Evolutionary conservation across 2,329 filamentous ascomycete genomes (phyloP).

Genomic region (Diplocarpon rosae): DNA sequence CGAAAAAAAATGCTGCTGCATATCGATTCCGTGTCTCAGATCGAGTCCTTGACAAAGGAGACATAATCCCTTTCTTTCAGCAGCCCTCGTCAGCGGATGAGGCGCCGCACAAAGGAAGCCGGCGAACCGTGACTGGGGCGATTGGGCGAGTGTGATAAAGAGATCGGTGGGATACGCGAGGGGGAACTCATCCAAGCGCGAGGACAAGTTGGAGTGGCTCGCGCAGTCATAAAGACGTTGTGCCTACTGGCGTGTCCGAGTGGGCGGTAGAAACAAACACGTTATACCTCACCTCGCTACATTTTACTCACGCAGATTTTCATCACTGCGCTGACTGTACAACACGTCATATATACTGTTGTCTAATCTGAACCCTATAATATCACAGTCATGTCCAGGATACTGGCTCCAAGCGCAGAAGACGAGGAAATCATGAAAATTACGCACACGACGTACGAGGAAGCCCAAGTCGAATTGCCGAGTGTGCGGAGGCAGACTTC

Average conservation of each 20-base stretch:
- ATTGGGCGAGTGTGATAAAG: too few relatives aligned
- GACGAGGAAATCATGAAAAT: constrained; percentile 7
- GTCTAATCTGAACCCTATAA: not conserved
- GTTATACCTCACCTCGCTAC: not conserved
- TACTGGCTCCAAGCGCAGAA: not conserved
- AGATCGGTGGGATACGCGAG: too few relatives aligned
- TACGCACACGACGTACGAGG: constrained; percentile 9
- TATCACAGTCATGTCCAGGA: not conserved
- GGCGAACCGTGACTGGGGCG: too few relatives aligned
- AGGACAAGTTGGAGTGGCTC: too few relatives aligned
- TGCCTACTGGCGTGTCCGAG: not conserved
- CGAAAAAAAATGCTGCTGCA: too few relatives aligned
- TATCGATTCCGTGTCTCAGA: too few relatives aligned
- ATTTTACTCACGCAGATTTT: not conserved
- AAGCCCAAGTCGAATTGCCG: not conserved
- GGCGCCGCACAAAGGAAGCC: too few relatives aligned
- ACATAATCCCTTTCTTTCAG: too few relatives aligned
- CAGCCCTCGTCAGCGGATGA: too few relatives aligned
- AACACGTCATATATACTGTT: not conserved
- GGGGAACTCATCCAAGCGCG: too few relatives aligned
- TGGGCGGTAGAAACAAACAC: not conserved
- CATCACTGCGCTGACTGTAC: not conserved
- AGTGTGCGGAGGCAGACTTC: not conserved
- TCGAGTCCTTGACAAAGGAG: too few relatives aligned
- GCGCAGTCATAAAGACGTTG: too few relatives aligned